Conservation (phyloP, 306 rosid genomes). For the Coriaria nepalensis region DNA sequence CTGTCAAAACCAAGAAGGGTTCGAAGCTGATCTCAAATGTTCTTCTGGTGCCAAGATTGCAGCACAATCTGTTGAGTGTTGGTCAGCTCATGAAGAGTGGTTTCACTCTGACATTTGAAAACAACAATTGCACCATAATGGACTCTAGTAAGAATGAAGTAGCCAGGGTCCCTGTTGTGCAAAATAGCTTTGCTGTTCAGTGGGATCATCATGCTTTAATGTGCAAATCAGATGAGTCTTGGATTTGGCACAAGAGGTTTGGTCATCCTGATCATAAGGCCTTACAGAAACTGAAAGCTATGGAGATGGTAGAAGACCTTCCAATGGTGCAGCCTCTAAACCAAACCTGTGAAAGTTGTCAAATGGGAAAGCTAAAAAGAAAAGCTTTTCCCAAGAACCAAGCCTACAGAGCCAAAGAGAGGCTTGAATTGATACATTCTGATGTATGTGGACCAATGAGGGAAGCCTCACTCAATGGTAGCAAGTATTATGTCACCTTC, state of each 20-base stretch:
- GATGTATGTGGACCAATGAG: slow-evolving; percentile 7
- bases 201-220: neutral
- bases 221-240: neutral
- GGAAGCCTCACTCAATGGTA: slow-evolving; percentile 6
- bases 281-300: neutral
- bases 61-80: neutral
- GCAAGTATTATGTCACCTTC: slow-evolving; percentile 4
- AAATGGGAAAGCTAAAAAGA: neutral
- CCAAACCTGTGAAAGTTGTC: slow-evolving; percentile 2
- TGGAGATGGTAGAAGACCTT: neutral
- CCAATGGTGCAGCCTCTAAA: neutral
- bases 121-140: slow-evolving; percentile 3
- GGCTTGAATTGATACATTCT: slow-evolving; percentile 1
- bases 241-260: slow-evolving; percentile 4
- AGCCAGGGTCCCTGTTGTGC: neutral
- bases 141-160: neutral
- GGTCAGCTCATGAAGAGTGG: neutral
- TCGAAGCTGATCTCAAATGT: neutral
- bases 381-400: neutral
- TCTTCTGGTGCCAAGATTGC: neutral
- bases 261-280: slow-evolving; percentile 6
- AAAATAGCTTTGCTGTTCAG: neutral
- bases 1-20: neutral
- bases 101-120: neutral
- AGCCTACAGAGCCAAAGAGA: slow-evolving; percentile 4